Evolutionary conservation across 768 basidiomycete species (phyloP).

Genomic region (Termitomyces sp.): DNA sequence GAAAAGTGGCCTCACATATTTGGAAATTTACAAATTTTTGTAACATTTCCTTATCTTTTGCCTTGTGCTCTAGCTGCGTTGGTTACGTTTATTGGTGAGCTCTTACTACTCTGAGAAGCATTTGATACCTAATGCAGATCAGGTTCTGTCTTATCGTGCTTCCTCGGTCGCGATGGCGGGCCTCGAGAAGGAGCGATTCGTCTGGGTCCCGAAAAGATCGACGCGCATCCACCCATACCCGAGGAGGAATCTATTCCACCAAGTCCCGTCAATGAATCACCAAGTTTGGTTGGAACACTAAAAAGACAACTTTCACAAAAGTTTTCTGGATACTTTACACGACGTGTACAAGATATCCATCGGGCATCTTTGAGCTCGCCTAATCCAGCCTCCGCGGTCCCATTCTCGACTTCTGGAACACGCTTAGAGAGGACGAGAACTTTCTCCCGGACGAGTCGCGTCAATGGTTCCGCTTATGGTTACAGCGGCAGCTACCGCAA

Average conservation of each 20-base stretch:
- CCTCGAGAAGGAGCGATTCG: slow-evolving; percentile 82
- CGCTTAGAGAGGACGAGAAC: slow-evolving; percentile 39
- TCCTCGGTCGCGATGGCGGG: slow-evolving; percentile 89
- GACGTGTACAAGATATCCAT: slow-evolving; percentile 39
- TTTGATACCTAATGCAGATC: slow-evolving; percentile 4
- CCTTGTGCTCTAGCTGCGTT: slow-evolving; percentile 76
- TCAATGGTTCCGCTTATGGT: slow-evolving; percentile 77
- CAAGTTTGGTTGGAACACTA: slow-evolving; percentile 34
- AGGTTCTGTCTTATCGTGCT: slow-evolving; percentile 87
- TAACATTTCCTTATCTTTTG: slow-evolving; percentile 83
- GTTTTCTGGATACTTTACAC: slow-evolving; percentile 56
- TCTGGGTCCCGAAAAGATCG: slow-evolving; percentile 71
- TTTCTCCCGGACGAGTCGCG: slow-evolving; percentile 52
- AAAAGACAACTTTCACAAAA: slow-evolving; percentile 45
- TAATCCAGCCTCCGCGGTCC: slow-evolving; percentile 35
- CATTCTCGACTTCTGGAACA: slow-evolving; percentile 34
- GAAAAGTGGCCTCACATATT: slow-evolving; percentile 83
- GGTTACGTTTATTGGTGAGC: slow-evolving; percentile 66
- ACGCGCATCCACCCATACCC: slow-evolving; percentile 46
- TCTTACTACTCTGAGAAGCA: slow-evolving; percentile 2
- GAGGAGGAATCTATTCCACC: slow-evolving; percentile 53
- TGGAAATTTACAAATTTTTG: slow-evolving; percentile 58
- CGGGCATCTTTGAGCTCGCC: slow-evolving; percentile 21
- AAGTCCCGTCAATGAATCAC: slow-evolving; percentile 35
- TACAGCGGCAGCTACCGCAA: slow-evolving; percentile 56